Evolutionary conservation across 208 protist genomes (phyloP), one percentile per base, ranked within the genome.

Genomic region (Acanthamoeba castellanii): DNA sequence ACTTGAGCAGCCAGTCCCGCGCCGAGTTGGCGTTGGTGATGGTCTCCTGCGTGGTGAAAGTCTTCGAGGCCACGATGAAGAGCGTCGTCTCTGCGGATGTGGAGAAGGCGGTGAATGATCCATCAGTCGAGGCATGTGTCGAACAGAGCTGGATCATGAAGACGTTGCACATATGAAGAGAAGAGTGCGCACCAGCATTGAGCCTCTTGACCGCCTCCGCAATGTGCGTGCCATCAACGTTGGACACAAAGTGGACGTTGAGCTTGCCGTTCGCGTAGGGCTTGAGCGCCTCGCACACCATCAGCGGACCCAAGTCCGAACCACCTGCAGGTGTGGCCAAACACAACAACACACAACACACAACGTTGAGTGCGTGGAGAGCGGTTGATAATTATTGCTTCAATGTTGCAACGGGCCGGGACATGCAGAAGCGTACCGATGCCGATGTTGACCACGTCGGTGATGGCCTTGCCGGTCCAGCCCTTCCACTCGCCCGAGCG

Each of bases 31-130:
- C 99, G 95, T 99, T 99, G 34, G 98, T 99, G 92, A 99, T 97
- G 16, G 99, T 99, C 76, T 98, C 98, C 88, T 98, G 97, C 8
- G 99, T 99, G 16, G 99, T 99, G 95, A 99, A 99, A 6, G 99
- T 99, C 96, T 99, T 99, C 82, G 98, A 99, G 50, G 98, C 98
- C 89, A 99, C 97, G 57, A 99, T 98, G 89, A 99, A 99, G 37
- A 99, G 96, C 3, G 98, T 99, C 59, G 98, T 97, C 94, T 99
- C 98, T 30, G 99, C 87, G 68, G 95, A 81, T 1, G 97, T 14
- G 8, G 42, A 50, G 22, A 55, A 92, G 95, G 4, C 92, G 14
- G 18, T 22, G 14, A 1, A 11, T 45, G 8, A 25, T 11, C 59
- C 5, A 66, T n/a, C 18, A 30, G 59, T 30, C 45, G 57, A 68